Evolutionary conservation across 352 stramenopile genomes (phyloP), one percentile per base, ranked within the genome.

Genomic region (Phytophthora melonis): DNA sequence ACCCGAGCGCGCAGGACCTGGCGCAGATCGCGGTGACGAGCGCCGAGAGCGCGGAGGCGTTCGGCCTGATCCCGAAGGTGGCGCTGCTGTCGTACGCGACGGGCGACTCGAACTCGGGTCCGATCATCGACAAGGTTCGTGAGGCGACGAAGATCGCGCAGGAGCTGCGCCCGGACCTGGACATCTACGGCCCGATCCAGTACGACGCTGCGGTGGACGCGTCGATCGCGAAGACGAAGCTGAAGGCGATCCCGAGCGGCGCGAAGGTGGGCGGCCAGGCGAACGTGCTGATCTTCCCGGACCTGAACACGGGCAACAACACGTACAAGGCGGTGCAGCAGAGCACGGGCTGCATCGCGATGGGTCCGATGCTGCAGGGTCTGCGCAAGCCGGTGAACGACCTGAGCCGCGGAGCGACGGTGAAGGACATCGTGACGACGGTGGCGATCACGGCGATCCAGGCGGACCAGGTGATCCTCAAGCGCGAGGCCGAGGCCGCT

Each of bases 341-440:
- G 77, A 89, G 80, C 56, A 93, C 87, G 7, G 75, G 81, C 25
- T 93, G 85, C 58, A 83, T 95, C 62, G 89, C 87, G 4, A 93
- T 98, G 69, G 92, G 92, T 61, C 92, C 92, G 14, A 95, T 97
- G 86, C 75, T 98, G 8, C 90, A 97, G 63, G 92, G 92, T 63
- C 80, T 98, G 25, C 86, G 84, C 30, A 96, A 95, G 65, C 92
- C 91, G 3, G 90, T 97, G 57, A 97, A 98, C 63, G 92, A 98
- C 74, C 54, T 97, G 52, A 95, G 87, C 57, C 89, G 91, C n/a
- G 91, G 91, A 18, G 88, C 89, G 5, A 94, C 84, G 6, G 91
- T 97, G 43, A 95, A 95, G 63, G 93, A 98, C 66, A 97, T 98
- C 58, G 88, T 97, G 32, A 96, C 92, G 58, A 98, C 93, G 8